phyloP scores from a whole-genome alignment of 2,329 filamentous ascomycete species.

The Aspergillus sp. region DNA sequence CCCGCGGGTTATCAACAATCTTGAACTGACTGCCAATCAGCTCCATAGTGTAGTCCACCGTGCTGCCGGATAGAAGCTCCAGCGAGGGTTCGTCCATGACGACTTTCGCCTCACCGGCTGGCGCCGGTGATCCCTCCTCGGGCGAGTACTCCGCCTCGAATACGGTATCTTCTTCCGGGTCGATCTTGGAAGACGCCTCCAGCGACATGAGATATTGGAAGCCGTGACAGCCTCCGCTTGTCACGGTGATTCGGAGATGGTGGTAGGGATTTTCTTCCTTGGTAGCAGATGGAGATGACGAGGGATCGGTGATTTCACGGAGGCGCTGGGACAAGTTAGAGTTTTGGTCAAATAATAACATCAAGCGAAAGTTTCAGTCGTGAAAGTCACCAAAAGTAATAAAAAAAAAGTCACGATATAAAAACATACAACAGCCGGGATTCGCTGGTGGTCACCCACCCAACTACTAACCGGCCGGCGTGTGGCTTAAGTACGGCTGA shows the following conservation, averaged over 20 bases:
- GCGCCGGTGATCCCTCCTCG: slow-evolving; percentile 28
- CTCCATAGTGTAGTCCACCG: slow-evolving; percentile 94
- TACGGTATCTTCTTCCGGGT: slow-evolving; percentile 78
- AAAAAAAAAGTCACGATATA: slow-evolving; percentile 16
- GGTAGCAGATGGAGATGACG: slow-evolving; percentile 36
- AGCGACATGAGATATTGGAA: slow-evolving; percentile 97
- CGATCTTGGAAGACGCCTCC: slow-evolving; percentile 55
- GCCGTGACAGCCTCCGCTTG: slow-evolving; percentile 92
- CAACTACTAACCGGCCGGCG: slow-evolving; percentile 46
- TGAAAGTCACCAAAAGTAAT: slow-evolving; percentile 6
- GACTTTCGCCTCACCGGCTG: slow-evolving; percentile 67
- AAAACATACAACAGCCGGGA: slow-evolving; percentile 45
- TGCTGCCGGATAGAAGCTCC: slow-evolving; percentile 86
- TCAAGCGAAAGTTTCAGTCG: not conserved
- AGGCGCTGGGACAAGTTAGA: slow-evolving; percentile 54
- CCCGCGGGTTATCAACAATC: slow-evolving; percentile 87
- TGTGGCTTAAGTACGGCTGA: slow-evolving; percentile 48
- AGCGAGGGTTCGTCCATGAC: slow-evolving; percentile 85
- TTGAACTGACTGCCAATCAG: slow-evolving; percentile 95
- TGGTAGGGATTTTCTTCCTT: slow-evolving; percentile 66
- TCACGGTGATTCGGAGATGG: slow-evolving; percentile 86
- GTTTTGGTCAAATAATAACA: not conserved
- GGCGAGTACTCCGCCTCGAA: slow-evolving; percentile 62
- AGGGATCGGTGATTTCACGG: slow-evolving; percentile 64
- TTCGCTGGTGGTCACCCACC: slow-evolving; percentile 48